phyloP scores from a whole-genome alignment of 1,284 basidiomycete genomes.

The Tremellales sp. region DNA sequence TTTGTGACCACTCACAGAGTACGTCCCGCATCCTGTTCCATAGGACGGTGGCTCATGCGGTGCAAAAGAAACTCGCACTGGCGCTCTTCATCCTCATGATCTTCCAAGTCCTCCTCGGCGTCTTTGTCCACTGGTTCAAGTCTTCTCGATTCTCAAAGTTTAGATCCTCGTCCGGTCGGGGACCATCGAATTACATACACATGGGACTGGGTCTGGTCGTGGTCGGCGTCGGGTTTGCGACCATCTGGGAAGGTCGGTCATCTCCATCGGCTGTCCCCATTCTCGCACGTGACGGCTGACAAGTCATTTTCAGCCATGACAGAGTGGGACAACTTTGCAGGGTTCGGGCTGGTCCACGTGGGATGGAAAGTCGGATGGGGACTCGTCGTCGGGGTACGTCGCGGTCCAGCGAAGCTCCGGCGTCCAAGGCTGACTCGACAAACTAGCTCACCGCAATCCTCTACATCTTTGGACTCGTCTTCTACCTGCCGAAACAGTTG shows the following conservation, averaged over 20 bases:
- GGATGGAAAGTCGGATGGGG: constrained; percentile 38
- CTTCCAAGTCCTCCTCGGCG: constrained; percentile 58
- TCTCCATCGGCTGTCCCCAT: neutral
- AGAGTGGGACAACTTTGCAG: constrained; percentile 26
- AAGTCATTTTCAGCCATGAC: too few relatives aligned
- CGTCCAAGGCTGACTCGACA: constrained; percentile 16
- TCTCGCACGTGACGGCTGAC: neutral
- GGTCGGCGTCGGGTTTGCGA: constrained; percentile 30
- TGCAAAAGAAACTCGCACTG: constrained; percentile 56
- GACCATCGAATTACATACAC: constrained; percentile 34
- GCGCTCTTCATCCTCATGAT: constrained; percentile 61
- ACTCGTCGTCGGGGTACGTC: constrained; percentile 24
- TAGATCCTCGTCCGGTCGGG: constrained; percentile 26
- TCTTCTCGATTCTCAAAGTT: constrained; percentile 8
- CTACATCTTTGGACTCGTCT: constrained; percentile 26
- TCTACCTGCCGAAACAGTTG: constrained; percentile 21
- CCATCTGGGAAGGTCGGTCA: constrained; percentile 30
- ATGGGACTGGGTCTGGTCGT: constrained; percentile 28
- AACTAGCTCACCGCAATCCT: constrained; percentile 16
- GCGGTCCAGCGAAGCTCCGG: constrained; percentile 9
- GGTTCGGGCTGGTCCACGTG: constrained; percentile 13
- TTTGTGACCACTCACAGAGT: constrained; percentile 19
- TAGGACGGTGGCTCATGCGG: neutral
- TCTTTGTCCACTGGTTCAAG: constrained; percentile 55
- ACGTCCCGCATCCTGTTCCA: constrained; percentile 7